Evolutionary conservation across 148 eudicot genomes (phyloP).

Genomic region (Heliamphora exappendiculata): DNA sequence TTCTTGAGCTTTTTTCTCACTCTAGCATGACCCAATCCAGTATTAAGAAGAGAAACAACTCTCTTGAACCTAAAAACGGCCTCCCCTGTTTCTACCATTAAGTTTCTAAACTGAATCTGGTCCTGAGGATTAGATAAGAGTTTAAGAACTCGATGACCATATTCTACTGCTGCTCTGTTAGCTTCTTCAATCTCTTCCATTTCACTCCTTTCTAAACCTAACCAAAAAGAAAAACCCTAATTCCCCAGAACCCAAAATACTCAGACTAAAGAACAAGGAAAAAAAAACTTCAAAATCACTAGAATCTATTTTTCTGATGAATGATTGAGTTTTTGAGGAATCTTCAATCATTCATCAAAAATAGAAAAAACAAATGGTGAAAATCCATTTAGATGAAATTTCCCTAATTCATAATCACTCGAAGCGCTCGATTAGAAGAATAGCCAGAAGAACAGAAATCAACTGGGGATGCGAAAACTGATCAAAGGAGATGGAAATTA

Average conservation of each 20-base stretch:
- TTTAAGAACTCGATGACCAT: constrained; percentile 61
- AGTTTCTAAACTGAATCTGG: constrained; percentile 32
- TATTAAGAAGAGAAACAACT: constrained; percentile 60
- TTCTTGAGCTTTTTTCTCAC: constrained; percentile 58
- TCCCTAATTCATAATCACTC: background rate
- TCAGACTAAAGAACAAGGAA: constrained; percentile 1
- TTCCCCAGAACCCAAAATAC: background rate
- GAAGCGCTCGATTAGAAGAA: background rate
- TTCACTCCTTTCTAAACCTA: constrained; percentile 18
- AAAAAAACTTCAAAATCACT: background rate
- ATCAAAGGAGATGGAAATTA: constrained; percentile 7
- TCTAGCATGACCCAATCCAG: constrained; percentile 70
- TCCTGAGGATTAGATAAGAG: constrained; percentile 51
- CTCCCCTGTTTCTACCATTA: constrained; percentile 57
- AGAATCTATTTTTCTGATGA: constrained; percentile 8
- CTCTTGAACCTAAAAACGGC: constrained; percentile 60
- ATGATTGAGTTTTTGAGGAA: too few species aligned
- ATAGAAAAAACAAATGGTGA: background rate
- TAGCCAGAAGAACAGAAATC: constrained; percentile 1
- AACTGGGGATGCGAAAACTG: constrained; percentile 12
- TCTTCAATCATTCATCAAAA: constrained; percentile 8
- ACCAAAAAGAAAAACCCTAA: constrained; percentile 8
- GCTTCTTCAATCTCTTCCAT: constrained; percentile 84
- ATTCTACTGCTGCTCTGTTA: constrained; percentile 68
- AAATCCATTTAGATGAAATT: constrained; percentile 5